phyloP scores from a whole-genome alignment of 257 asterid species.

The Solanum chaucha region DNA sequence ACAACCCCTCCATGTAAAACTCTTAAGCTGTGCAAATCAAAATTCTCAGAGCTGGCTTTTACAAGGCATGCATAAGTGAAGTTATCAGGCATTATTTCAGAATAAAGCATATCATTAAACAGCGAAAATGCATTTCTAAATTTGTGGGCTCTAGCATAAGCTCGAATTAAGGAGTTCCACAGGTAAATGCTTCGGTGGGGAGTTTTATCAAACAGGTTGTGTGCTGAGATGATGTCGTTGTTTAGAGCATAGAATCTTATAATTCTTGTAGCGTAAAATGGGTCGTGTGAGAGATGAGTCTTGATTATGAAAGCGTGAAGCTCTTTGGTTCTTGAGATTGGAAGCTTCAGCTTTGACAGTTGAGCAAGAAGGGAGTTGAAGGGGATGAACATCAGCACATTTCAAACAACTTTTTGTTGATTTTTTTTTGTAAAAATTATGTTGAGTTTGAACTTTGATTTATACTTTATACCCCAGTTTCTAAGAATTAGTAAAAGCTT shows the following conservation, averaged over 20 bases:
- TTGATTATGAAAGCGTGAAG: slow-evolving; percentile 43
- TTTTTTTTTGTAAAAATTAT: too few relatives aligned
- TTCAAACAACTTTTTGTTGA: not conserved
- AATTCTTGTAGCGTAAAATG: slow-evolving; percentile 59
- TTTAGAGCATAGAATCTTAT: slow-evolving; percentile 50
- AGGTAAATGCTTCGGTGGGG: slow-evolving; percentile 51
- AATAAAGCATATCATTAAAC: slow-evolving; percentile 37
- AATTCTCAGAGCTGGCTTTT: slow-evolving; percentile 52
- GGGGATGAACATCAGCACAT: slow-evolving; percentile 24
- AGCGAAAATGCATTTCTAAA: slow-evolving; percentile 40
- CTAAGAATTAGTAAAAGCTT: too few relatives aligned
- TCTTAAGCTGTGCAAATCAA: slow-evolving; percentile 22
- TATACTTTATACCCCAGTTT: too few relatives aligned
- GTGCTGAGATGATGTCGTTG: slow-evolving; percentile 54
- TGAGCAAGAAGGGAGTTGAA: slow-evolving; percentile 28
- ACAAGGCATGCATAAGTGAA: slow-evolving; percentile 61
- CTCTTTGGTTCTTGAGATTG: slow-evolving; percentile 38
- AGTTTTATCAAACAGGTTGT: slow-evolving; percentile 56
- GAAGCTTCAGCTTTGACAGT: slow-evolving; percentile 35
- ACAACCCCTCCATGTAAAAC: slow-evolving; percentile 45
- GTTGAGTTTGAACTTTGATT: not conserved
- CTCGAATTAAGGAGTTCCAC: slow-evolving; percentile 84
- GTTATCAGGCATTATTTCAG: slow-evolving; percentile 52
- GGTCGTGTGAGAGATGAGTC: slow-evolving; percentile 37
- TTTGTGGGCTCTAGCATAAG: slow-evolving; percentile 41